Evolutionary conservation across 495 filamentous ascomycete genomes (phyloP), one percentile per base, ranked within the genome.

Genomic region (Lentithecium fluviatile): DNA sequence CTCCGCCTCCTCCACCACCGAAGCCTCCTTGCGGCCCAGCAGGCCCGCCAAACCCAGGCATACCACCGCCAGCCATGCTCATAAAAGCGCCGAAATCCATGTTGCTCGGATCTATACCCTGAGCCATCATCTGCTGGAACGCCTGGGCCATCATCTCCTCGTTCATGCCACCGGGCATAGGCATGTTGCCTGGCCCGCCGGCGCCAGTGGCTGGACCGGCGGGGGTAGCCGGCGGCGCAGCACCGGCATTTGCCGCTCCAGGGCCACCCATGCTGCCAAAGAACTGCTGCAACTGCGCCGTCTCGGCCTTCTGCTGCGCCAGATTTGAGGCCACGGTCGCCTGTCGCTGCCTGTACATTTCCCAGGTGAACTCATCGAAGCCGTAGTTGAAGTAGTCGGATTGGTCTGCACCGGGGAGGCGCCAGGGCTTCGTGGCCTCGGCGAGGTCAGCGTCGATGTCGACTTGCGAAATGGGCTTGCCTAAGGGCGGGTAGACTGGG

Each of bases 381-480:
- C 95, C 95, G 77, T 97, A 98, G 77, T 98, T 98, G 82, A 98
- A 98, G 74, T 94, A 98, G 73, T 98, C 94, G 24, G 87, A 91
- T 42, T 95, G 82, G 72, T 97, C 94, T 45, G 93, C 88, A n/a
- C 94, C 94, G 8, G 94, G 94, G 58, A 91, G 86, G 25, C 94
- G 85, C 94, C 94, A 98, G 32, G 93, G 94, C 75, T 96, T 97
- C 66, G 91, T 88, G 65, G 89, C 85, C 40, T 88, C 85, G 7
- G 87, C 81, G 36, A 95, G 85, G 73, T 96, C 91, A 69, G 83
- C 79, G 67, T 92, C 89, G 51, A 93, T 85, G 68, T 91, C 88
- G 50, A 81, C 60, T 59, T 79, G 72, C 40, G 76, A 68, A 57
- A 82, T 74, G 15, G 76, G 75, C 67, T 79, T 79, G 15, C 71